Conservation (phyloP, 1,139 yeast species). For the Meyerozyma athensensis region DNA sequence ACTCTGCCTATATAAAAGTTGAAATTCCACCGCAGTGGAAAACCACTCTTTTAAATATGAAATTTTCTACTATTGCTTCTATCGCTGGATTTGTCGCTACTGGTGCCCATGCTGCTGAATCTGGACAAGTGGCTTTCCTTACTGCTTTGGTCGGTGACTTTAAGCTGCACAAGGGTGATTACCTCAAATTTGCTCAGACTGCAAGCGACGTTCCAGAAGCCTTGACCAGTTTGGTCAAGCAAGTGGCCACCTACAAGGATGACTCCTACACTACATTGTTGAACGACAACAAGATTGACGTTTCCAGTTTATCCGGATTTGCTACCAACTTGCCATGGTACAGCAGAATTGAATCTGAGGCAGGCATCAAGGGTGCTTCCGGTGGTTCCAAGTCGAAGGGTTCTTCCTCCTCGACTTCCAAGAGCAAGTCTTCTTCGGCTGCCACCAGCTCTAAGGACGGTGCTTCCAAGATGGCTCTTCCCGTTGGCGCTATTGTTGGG, state of each 20-base stretch:
- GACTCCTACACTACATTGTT: conserved; percentile 39
- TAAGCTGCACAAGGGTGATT: conserved; percentile 19
- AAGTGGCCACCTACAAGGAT: conserved; percentile 36
- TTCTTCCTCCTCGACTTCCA: conserved; percentile 6
- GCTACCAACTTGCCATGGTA: conserved; percentile 45
- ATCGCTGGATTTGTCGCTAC: conserved; percentile 13
- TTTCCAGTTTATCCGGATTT: conserved; percentile 25
- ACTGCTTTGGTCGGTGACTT: conserved; percentile 39
- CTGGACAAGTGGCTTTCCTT: conserved; percentile 30
- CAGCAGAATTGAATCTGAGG: conserved; percentile 24
- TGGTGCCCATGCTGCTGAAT: conserved; percentile 22
- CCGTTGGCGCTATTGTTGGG: conserved; percentile 34
- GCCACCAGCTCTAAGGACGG: conserved; percentile 8
- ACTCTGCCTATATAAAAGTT: neutral
- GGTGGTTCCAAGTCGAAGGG: conserved; percentile 9
- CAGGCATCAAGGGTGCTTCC: conserved; percentile 9
- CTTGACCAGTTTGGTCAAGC: conserved; percentile 32
- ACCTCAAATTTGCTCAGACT: conserved; percentile 29
- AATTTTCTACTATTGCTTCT: conserved; percentile 13
- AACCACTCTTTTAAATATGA: conserved; percentile 14
- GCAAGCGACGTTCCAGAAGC: conserved; percentile 30
- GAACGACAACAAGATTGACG: conserved; percentile 17
- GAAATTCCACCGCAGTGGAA: conserved; percentile 3
- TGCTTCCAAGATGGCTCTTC: conserved; percentile 18
- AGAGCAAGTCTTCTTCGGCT: conserved; percentile 2